Base-by-base conservation (phyloP, 139 green algal genomes). In the Spirogloea muscicola region DNA sequence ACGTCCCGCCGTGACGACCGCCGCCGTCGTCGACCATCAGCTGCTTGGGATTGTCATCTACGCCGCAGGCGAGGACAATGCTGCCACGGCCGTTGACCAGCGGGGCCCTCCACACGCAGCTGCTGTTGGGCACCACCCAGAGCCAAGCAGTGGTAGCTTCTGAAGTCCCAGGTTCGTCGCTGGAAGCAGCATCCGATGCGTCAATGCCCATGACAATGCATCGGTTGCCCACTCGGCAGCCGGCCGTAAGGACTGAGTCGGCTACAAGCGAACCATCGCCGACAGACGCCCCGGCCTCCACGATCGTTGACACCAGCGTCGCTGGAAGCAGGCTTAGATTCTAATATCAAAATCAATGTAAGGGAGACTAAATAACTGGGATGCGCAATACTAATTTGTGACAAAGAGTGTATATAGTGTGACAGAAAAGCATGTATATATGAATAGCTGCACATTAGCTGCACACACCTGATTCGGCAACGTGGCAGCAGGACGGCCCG, bases 1-100 rank as follows among this genome's bases (percentile, higher is more conserved):
- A 80, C 9, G 64, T 69, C 13, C 63, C 72, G 18, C 49, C 63
- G n/a, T n/a, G n/a, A 29, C 39, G 34, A 27, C 13, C 58, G 10
- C 38, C 29, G 5, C 18, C n/a, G 5, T 79, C 69, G n/a, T n/a
- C n/a, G n/a, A n/a, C n/a, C n/a, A n/a, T n/a, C n/a, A n/a, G n/a
- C n/a, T n/a, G n/a, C 21, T 80, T 80, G 16, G 72, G 72, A 43
- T 80, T 80, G 63, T 80, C 72, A 36, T 76, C 62, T n/a, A 80
- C 72, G 2, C 72, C 72, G 34, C 72, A 80, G 40, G 39, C 68
- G 5, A n/a, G n/a, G n/a, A n/a, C n/a, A n/a, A n/a, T n/a, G n/a
- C n/a, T n/a, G n/a, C n/a, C n/a, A n/a, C n/a, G n/a, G n/a, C n/a
- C n/a, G n/a, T n/a, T n/a, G n/a, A n/a, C 10, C 21, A 78, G 49